phyloP scores from a whole-genome alignment of 2,329 filamentous ascomycete genomes.

The Paecilomyces dactylethromorphus region DNA sequence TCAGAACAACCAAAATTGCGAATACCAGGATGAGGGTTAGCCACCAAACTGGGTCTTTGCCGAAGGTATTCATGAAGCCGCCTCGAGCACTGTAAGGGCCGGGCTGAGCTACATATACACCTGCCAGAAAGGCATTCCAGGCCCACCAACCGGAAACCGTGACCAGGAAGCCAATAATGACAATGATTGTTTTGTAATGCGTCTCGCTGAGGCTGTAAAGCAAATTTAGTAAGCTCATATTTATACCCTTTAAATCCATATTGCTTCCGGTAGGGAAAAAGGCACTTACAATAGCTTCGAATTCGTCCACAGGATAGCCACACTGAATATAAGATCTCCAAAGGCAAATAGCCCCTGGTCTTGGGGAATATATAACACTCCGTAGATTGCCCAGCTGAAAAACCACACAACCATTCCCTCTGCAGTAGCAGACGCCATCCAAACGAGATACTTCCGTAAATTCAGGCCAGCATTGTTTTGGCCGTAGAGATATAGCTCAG shows the following conservation, averaged over 20 bases:
- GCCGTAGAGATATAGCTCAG: constrained; percentile 71
- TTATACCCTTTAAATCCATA: neutral
- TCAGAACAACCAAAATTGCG: neutral
- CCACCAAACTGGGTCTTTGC: constrained; percentile 2
- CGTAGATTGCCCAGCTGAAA: constrained; percentile 47
- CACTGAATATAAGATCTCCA: constrained; percentile 3
- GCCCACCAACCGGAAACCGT: neutral
- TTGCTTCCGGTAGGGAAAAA: neutral
- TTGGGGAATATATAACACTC: neutral
- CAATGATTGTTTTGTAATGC: constrained; percentile 3
- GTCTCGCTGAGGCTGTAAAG: neutral
- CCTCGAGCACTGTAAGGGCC: constrained; percentile 1
- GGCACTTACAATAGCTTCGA: neutral
- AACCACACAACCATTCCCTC: constrained; percentile 65
- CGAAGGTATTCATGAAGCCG: constrained; percentile 1
- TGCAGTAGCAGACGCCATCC: constrained; percentile 64
- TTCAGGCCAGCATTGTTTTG: constrained; percentile 69
- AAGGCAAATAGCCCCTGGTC: constrained; percentile 2
- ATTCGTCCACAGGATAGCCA: neutral
- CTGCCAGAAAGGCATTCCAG: neutral
- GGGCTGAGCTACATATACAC: neutral
- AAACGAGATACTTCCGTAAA: constrained; percentile 63
- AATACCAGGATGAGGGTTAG: neutral
- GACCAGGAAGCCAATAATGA: constrained; percentile 1
- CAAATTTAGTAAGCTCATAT: neutral